Base-by-base conservation (phyloP, 495 filamentous ascomycete species). In the Oleoguttula mirabilis region DNA sequence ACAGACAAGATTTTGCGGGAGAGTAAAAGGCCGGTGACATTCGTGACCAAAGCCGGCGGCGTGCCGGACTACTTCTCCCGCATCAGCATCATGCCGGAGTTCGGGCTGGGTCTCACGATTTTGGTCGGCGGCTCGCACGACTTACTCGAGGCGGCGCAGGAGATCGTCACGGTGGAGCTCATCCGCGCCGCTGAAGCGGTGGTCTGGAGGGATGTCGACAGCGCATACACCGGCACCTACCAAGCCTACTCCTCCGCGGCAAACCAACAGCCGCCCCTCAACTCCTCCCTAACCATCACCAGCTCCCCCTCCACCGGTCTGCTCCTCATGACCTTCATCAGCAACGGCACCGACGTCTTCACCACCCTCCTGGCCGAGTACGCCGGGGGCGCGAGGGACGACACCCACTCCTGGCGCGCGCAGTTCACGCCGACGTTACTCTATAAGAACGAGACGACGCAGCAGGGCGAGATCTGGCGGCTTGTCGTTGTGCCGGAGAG, bases 91-190 rank as follows among this genome's bases (percentile, higher is more conserved):
- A 31, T 61, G 21, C 60, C 58, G 0, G 56, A 63, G 25, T 63
- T 58, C 28, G 57, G 59, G 15, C 39, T 63, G 11, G 60, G 58
- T 25, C 38, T 61, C 12, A 60, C 57, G 5, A 41, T 63, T 11
- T 39, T 63, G 12, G 36, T 55, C 0, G 58, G 48, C 23, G 58
- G 56, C 16, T 24, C 42, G 1, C 6, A 36, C 21, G 16, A 8
- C 11, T 11, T 60, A 10, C 21, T 59, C 5, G 23, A 38, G 1
- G 32, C 46, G 39, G 28, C 60, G 2, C 16, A 27, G 19, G 54
- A 56, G 15, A 24, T 49, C 4, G 52, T 61, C 4, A 52, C 53
- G 1, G 47, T 49, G 3, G 41, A 39, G 32, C 11, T 59, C 7
- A 44, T 60, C 3, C 55, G 51, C n/a, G 53, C 47, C 7, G 55